Percentiles rank a stretch among this genome's conserved stretches.
Conservation (phyloP, 1,139 yeast species). For the Lodderomyces metapsilosis region DNA sequence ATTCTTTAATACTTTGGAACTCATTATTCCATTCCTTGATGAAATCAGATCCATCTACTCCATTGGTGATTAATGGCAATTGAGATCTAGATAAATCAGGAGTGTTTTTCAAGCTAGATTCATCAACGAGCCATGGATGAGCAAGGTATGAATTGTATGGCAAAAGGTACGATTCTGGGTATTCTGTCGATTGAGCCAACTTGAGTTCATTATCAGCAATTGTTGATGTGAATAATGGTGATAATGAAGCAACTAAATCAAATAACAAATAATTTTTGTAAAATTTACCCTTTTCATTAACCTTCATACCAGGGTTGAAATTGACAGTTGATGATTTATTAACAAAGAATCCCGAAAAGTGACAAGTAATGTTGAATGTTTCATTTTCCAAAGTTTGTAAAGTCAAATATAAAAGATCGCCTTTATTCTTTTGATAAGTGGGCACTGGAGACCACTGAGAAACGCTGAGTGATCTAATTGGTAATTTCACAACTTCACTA, state of each 20-base stretch:
- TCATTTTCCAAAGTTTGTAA: constrained; percentile 81
- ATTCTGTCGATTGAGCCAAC: constrained; percentile 46
- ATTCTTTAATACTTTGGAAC: constrained; percentile 75
- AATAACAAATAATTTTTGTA: constrained; percentile 48
- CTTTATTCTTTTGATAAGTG: constrained; percentile 57
- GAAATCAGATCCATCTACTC: constrained; percentile 56
- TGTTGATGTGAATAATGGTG: constrained; percentile 49
- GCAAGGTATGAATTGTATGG: constrained; percentile 63
- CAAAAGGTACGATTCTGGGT: constrained; percentile 54
- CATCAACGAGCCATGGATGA: constrained; percentile 72
- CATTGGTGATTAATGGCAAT: constrained; percentile 51
- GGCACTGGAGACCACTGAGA: constrained; percentile 93
- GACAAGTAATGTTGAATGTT: constrained; percentile 72
- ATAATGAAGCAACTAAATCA: constrained; percentile 51
- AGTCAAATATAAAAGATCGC: constrained; percentile 77
- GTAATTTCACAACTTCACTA: constrained; percentile 27
- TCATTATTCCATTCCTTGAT: constrained; percentile 90
- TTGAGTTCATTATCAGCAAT: constrained; percentile 41
- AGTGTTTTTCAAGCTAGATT: constrained; percentile 20
- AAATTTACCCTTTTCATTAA: constrained; percentile 37
- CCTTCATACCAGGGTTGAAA: constrained; percentile 64
- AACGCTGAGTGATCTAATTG: constrained; percentile 56
- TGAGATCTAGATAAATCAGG: constrained; percentile 70
- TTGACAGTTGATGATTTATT: constrained; percentile 64
- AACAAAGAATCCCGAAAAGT: constrained; percentile 74